Evolutionary conservation across 345 rosid species (phyloP).

Genomic region (Corchorus olitorius): DNA sequence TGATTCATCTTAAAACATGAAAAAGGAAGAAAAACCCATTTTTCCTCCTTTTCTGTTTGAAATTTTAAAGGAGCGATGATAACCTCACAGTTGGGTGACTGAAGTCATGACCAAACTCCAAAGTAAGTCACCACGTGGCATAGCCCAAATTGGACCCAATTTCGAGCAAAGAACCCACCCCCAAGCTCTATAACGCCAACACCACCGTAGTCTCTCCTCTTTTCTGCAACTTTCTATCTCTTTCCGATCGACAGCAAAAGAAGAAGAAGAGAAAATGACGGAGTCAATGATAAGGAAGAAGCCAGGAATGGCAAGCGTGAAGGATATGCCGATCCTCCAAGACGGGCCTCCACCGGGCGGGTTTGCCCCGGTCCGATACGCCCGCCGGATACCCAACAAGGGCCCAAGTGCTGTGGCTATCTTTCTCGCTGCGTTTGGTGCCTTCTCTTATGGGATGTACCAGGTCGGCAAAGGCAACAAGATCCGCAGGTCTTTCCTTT

Average conservation of each 20-base stretch:
- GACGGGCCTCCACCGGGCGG: constrained; percentile 99
- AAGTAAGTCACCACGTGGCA: background rate
- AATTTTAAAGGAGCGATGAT: background rate
- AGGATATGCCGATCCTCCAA: constrained; percentile 94
- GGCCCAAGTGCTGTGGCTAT: constrained; percentile 97
- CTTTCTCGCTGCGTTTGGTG: constrained; percentile 76
- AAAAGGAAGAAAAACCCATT: background rate
- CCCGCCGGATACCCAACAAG: constrained; percentile 90
- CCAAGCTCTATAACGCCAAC: background rate
- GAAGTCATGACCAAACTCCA: background rate
- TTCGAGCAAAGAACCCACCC: background rate
- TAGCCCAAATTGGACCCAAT: background rate
- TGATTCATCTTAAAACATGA: background rate
- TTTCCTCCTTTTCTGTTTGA: background rate
- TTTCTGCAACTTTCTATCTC: background rate
- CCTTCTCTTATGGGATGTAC: constrained; percentile 96
- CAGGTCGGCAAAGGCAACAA: constrained; percentile 97
- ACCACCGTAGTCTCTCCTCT: background rate
- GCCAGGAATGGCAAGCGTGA: constrained; percentile 99
- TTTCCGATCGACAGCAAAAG: background rate
- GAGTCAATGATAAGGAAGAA: constrained; percentile 92
- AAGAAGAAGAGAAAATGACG: constrained; percentile 58
- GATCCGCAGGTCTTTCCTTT: constrained; percentile 69
- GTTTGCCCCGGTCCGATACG: constrained; percentile 83
- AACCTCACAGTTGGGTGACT: background rate